Conservation (phyloP, 805 yeast genomes). For the Wickerhamiella brachini region DNA sequence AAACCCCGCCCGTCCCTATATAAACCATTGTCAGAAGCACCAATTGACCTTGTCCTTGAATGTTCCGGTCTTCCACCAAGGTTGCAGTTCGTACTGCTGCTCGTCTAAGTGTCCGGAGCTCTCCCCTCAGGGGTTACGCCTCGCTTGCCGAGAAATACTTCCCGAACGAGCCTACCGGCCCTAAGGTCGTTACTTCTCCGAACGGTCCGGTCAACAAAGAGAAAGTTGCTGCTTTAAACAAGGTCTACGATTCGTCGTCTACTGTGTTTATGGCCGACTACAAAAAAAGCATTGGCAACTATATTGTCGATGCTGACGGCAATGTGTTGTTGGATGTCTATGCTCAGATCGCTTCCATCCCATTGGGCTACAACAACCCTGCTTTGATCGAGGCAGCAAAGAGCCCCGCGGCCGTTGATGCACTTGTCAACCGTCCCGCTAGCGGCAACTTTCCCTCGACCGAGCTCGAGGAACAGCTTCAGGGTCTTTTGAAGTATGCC, state of each 20-base stretch:
- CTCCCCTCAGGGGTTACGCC: constrained; percentile 1
- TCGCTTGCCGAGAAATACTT: constrained; percentile 29
- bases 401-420: constrained; percentile 55
- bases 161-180: constrained; percentile 69
- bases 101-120: not conserved
- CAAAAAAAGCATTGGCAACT: constrained; percentile 62
- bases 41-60: not conserved
- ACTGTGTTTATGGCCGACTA: constrained; percentile 68
- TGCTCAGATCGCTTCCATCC: constrained; percentile 75
- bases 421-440: constrained; percentile 74
- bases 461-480: constrained; percentile 36
- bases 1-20: not conserved
- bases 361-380: constrained; percentile 79
- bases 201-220: constrained; percentile 59
- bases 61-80: constrained; percentile 9
- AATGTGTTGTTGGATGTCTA: constrained; percentile 60
- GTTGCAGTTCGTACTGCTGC: constrained; percentile 1
- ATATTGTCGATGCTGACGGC: constrained; percentile 69
- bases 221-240: constrained; percentile 38
- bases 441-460: constrained; percentile 66
- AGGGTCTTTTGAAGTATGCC: constrained; percentile 56
- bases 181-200: constrained; percentile 45
- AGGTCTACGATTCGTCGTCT: constrained; percentile 58
- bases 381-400: constrained; percentile 53
- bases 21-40: not conserved